Evolutionary conservation across 2,329 filamentous ascomycete species (phyloP), one percentile per base, ranked within the genome.

Genomic region (Huntiella omanensis): DNA sequence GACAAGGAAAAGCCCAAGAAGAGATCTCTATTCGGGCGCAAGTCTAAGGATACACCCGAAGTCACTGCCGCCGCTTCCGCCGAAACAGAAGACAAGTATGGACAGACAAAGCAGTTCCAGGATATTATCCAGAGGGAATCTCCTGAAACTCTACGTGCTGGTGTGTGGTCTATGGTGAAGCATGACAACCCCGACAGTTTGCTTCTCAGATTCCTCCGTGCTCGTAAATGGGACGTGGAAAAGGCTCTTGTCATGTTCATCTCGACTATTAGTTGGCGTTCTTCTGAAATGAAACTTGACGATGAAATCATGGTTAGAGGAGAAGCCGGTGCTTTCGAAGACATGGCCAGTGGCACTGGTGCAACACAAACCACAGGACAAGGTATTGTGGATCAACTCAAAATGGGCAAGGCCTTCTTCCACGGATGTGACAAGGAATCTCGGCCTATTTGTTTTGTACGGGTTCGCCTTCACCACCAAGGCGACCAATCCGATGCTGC

Each of bases 211-310:
- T 94, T 93, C 61, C 66, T 94, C 48, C 71, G 86, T 44, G 86
- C 86, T n/a, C 72, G 86, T 40, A 93, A 93, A 63, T 98, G 91
- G 91, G 85, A 98, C 57, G 77, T 94, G 13, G 80, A 94, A 44
- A 86, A 85, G 59, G 91, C 91, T 3, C 69, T 96, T 19, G 73
- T 94, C 53, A 98, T 98, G 91, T 66, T 95, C 60, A 73, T 98
- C 38, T 85, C 85, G 2, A 94, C 91, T 1, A 83, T 96, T 73
- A 81, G 84, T 59, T 98, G 91, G 91, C 77, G 91, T 53, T 65
- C 77, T 48, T 69, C 72, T 34, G 84, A 93, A 50, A 80, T 91
- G 70, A 77, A 84, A 54, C 83, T 96, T 15, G 91, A 98, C 57
- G 79, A 83, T 49, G 83, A 93, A 54, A 80, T 98, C 55, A 83